These are phyloP conservation scores for Venturia pyrina DNA, from an alignment of 2,329 filamentous ascomycete genomes.

Conservation along the genomic window DNA sequence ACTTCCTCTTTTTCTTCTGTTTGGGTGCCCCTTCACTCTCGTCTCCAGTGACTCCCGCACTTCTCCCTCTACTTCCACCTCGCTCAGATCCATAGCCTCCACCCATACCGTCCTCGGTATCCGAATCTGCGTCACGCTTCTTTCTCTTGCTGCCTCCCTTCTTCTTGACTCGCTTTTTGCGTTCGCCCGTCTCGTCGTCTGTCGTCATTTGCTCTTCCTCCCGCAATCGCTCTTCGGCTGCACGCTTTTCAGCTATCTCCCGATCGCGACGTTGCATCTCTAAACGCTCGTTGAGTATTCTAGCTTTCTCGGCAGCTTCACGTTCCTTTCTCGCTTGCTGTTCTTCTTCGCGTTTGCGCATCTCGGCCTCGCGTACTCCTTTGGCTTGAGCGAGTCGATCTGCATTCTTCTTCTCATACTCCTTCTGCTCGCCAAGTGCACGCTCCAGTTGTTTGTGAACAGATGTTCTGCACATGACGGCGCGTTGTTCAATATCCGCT, in stretches of 20 bases:
- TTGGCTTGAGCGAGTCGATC: conserved; percentile 75
- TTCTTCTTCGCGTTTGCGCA: conserved; percentile 67
- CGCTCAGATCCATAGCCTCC: conserved; percentile 24
- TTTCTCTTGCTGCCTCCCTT: conserved; percentile 46
- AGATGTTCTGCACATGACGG: conserved; percentile 94
- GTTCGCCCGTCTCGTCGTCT: conserved; percentile 73
- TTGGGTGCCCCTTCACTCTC: conserved; percentile 44
- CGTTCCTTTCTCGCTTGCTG: conserved; percentile 56
- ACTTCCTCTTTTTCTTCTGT: conserved; percentile 49
- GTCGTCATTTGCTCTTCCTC: conserved; percentile 71
- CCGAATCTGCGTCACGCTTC: conserved; percentile 41
- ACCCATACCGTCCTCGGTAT: conserved; percentile 19
- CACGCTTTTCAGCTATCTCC: conserved; percentile 58
- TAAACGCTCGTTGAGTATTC: conserved; percentile 77
- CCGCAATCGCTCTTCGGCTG: conserved; percentile 66
- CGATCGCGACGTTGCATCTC: conserved; percentile 67
- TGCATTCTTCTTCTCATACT: conserved; percentile 90
- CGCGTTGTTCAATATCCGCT: conserved; percentile 83
- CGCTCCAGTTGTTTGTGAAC: conserved; percentile 86
- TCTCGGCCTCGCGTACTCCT: conserved; percentile 69
- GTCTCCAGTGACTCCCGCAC: conserved; percentile 33
- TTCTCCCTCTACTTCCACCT: neutral
- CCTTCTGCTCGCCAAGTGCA: conserved; percentile 70
- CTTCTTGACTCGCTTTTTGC: conserved; percentile 55
- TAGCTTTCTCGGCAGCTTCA: conserved; percentile 53